These are phyloP conservation scores for Tricholoma saponaceum DNA, from an alignment of 768 basidiomycete species.

Conservation along the genomic window DNA sequence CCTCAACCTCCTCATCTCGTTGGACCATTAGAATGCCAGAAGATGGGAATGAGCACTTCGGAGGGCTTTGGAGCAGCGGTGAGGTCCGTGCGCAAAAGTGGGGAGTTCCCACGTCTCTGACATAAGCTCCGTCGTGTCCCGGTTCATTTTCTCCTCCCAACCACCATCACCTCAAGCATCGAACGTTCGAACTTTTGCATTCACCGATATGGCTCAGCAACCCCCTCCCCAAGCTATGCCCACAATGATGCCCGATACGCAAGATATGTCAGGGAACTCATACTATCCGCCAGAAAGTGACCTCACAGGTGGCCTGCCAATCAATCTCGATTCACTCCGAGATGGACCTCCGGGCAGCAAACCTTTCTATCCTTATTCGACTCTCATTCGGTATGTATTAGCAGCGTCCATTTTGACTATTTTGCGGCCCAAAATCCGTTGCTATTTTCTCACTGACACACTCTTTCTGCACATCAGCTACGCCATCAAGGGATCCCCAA, in stretches of 20 bases:
- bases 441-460: conserved; percentile 5
- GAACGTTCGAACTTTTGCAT: conserved; percentile 24
- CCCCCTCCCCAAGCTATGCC: conserved; percentile 55
- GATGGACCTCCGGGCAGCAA: conserved; percentile 88
- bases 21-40: conserved; percentile 11
- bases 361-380: conserved; percentile 89
- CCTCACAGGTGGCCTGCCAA: conserved; percentile 78
- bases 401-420: neutral
- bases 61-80: conserved; percentile 14
- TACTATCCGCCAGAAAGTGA: conserved; percentile 78
- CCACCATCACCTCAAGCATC: conserved; percentile 42
- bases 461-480: conserved; percentile 46
- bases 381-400: conserved; percentile 73
- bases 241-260: conserved; percentile 58
- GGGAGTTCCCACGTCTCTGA: conserved; percentile 58
- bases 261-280: conserved; percentile 54
- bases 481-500: conserved; percentile 88
- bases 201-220: conserved; percentile 45
- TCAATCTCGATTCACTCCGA: conserved; percentile 81
- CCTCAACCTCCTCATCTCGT: conserved; percentile 11
- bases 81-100: conserved; percentile 55
- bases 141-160: conserved; percentile 40
- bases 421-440: conserved; percentile 7
- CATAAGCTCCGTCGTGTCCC: conserved; percentile 43
- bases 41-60: conserved; percentile 15